phyloP scores from a whole-genome alignment of 192 early-diverging fungal genomes.

The Coemansia sp. region DNA sequence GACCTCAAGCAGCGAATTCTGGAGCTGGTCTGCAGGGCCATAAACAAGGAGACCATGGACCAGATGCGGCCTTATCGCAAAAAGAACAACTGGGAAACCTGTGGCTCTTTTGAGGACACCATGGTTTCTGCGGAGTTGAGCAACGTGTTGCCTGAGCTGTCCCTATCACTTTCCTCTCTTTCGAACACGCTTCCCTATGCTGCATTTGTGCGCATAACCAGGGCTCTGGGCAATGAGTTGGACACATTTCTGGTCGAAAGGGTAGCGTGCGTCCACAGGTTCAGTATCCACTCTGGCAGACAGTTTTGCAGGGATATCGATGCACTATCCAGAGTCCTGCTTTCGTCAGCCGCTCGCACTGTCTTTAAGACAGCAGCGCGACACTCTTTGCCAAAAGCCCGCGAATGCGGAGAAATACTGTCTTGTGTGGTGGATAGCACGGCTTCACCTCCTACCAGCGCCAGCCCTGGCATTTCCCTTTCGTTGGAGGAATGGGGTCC shows the following conservation, averaged over 20 bases:
- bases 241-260: constrained; percentile 39
- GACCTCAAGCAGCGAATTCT: constrained; percentile 36
- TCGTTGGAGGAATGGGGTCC: constrained; percentile 37
- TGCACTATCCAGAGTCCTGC: constrained; percentile 21
- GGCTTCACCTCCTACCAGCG: not conserved
- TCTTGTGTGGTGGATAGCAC: constrained; percentile 20
- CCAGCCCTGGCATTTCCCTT: constrained; percentile 14
- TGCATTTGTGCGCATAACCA: constrained; percentile 24
- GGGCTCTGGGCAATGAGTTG: constrained; percentile 30
- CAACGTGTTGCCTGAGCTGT: not conserved
- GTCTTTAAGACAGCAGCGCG: constrained; percentile 1
- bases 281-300: constrained; percentile 25
- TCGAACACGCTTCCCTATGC: constrained; percentile 21
- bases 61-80: constrained; percentile 51
- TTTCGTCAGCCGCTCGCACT: constrained; percentile 7
- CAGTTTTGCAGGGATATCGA: constrained; percentile 37
- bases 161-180: constrained; percentile 22
- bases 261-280: constrained; percentile 39
- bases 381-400: constrained; percentile 14
- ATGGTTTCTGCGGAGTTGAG: not conserved
- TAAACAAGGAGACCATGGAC: constrained; percentile 33
- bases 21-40: constrained; percentile 32
- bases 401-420: constrained; percentile 28
- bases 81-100: constrained; percentile 24
- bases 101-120: not conserved